Base-by-base conservation (phyloP, 2,329 filamentous ascomycete genomes). In the Sporothrix humicola region DNA sequence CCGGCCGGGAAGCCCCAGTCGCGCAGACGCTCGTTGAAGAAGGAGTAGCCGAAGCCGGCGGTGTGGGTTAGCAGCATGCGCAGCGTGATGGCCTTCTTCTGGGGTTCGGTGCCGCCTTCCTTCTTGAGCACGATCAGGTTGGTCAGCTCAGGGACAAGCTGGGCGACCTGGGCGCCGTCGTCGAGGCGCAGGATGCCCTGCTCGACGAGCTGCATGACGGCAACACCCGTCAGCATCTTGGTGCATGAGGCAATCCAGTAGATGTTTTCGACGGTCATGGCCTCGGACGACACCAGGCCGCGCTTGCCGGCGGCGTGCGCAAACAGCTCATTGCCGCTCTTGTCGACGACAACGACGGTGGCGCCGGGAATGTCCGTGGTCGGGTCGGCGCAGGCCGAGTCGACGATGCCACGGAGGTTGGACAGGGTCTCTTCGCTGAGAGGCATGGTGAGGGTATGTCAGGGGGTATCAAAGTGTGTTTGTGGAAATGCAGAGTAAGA, bases 161-260 rank as follows among this genome's bases (percentile, higher is more conserved):
- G 79, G 74, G 87, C 86, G 0, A 86, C 79, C 70, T 85, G 81
- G 0, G 81, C 80, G 0, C 80, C 81, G 73, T 88, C 84, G 69
- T 89, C 87, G 0, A 89, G 80, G 0, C 76, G 80, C 20, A 89
- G 76, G 9, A 78, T 75, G 0, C 85, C 87, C 70, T 83, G 80
- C 77, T 90, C 88, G 1, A 89, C 87, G 0, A 88, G 83, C 78
- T 90, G 87, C 86, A 90, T 88, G 65, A 82, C 84, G 0, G 87
- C 86, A 15, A 89, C 79, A 0, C 83, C 86, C 0, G 83, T 81
- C 13, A 89, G 80, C 81, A 88, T 82, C 79, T 90, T 90, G 17
- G 88, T 88, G 77, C 86, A 88, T 0, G 86, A 88, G 0, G 87
- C 87, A 5, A 89, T 82, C 86, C 85, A 89, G 78, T 90, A 92